Evolutionary conservation across 345 rosid genomes (phyloP).

Genomic region (Salix suchowensis): DNA sequence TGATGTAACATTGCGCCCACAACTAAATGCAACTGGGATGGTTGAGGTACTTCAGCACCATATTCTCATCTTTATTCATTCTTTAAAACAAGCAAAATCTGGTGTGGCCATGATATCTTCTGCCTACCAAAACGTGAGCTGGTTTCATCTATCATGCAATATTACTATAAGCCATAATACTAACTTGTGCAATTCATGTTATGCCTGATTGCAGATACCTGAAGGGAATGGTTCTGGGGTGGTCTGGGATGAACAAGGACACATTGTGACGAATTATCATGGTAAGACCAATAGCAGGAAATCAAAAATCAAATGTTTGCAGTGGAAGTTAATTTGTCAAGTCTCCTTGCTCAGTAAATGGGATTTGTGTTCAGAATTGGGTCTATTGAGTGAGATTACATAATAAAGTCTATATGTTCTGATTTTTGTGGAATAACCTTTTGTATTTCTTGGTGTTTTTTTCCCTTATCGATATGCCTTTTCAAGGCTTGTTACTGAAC

Average conservation of each 20-base stretch:
- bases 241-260: conserved; percentile 85
- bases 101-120: background rate
- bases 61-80: background rate
- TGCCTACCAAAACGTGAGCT: background rate
- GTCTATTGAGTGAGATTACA: background rate
- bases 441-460: background rate
- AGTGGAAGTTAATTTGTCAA: background rate
- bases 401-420: background rate
- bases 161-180: background rate
- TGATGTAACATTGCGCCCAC: conserved; percentile 87
- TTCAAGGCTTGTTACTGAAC: background rate
- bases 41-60: conserved; percentile 58
- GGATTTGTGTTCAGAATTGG: background rate
- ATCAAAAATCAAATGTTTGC: background rate
- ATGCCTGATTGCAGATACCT: conserved; percentile 54
- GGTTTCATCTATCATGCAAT: background rate
- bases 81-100: background rate
- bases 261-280: conserved; percentile 90
- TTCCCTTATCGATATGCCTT: background rate
- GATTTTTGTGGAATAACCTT: background rate
- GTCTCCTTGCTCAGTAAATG: background rate
- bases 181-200: background rate
- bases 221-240: conserved; percentile 99
- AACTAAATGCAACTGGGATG: conserved; percentile 78
- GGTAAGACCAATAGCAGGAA: conserved; percentile 45